Base-by-base conservation (phyloP, 257 asterid genomes). In the Orobanche coerulescens region DNA sequence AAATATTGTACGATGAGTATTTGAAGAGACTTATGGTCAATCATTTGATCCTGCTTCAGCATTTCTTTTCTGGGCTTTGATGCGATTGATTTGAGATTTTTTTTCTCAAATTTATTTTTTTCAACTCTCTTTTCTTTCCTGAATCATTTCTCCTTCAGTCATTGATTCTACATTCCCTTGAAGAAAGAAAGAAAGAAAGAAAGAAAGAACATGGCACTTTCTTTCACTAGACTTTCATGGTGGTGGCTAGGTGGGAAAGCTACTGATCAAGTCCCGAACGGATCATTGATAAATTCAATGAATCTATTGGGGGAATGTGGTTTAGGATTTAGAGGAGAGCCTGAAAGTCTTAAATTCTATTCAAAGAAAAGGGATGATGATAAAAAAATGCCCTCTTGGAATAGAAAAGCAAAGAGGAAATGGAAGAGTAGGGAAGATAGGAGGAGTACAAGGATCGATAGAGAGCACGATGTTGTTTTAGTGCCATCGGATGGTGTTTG, bases 401-500 rank as follows among this genome's bases (percentile, higher is more conserved):
- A 70, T 62, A 79, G 86, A 57, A 90, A 81, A 58, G 65, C 73
- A 19, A 84, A 75, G 79, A 81, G 79, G 82, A 90, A 90, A 71
- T 81, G 95, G 91, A 86, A 81, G 70, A 85, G 90, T 44, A 85
- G 91, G 79, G 95, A 83, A 58, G 94, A 88, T n/a, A n/a, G n/a
- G 31, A 87, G 90, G 84, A 76, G 71, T 43, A 77, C 69, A 75
- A 81, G 58, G 65, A 73, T 82, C 62, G 96, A 88, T 48, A 84
- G 78, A 68, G 94, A 91, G 69, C 84, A 82, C 53, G 94, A 91
- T 76, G 74, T 78, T 37, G 92, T 91, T 30, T 65, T 91, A 85
- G 96, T 91, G 19, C 95, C 96, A 22, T 87, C 97, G 0, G 97
- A 90, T 54, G 96, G 96, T 62, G 92, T 79, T 68, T 72, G 94